phyloP scores from a whole-genome alignment of 1,284 basidiomycete species.

The Laetiporus sulphureus region DNA sequence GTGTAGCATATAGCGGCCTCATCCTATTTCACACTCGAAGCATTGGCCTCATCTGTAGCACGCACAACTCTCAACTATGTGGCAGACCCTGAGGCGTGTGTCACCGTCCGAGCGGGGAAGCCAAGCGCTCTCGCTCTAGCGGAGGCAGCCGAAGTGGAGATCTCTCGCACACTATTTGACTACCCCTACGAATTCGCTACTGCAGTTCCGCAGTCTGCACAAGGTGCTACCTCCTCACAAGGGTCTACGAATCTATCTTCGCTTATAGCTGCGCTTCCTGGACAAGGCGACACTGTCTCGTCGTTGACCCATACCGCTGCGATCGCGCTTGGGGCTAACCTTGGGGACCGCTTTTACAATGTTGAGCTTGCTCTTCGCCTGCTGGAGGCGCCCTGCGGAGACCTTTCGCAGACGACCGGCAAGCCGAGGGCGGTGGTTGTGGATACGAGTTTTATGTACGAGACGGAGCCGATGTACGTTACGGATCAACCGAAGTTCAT shows the following conservation, averaged over 20 bases:
- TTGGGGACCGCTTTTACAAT: slow-evolving; percentile 84
- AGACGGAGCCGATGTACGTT: slow-evolving; percentile 95
- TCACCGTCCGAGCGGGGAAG: slow-evolving; percentile 66
- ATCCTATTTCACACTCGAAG: slow-evolving; percentile 68
- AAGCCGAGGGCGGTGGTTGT: slow-evolving; percentile 39
- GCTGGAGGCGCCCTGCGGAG: slow-evolving; percentile 48
- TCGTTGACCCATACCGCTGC: slow-evolving; percentile 37
- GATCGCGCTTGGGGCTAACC: slow-evolving; percentile 86
- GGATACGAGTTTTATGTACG: slow-evolving; percentile 89
- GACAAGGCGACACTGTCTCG: background rate
- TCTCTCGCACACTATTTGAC: slow-evolving; percentile 38
- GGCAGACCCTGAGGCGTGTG: slow-evolving; percentile 20
- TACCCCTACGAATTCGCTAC: too few species aligned
- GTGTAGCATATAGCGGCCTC: slow-evolving; percentile 37
- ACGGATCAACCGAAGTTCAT: slow-evolving; percentile 85
- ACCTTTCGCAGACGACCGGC: slow-evolving; percentile 15
- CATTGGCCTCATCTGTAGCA: slow-evolving; percentile 60
- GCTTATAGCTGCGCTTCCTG: background rate
- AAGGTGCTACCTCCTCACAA: too few species aligned
- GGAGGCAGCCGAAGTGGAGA: slow-evolving; percentile 52
- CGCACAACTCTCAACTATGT: slow-evolving; percentile 30
- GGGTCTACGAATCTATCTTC: too few species aligned
- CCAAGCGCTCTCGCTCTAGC: slow-evolving; percentile 75
- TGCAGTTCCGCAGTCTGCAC: too few species aligned
- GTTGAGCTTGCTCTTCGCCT: slow-evolving; percentile 70